Evolutionary conservation across 306 rosid species (phyloP).

Genomic region (Senna tora): DNA sequence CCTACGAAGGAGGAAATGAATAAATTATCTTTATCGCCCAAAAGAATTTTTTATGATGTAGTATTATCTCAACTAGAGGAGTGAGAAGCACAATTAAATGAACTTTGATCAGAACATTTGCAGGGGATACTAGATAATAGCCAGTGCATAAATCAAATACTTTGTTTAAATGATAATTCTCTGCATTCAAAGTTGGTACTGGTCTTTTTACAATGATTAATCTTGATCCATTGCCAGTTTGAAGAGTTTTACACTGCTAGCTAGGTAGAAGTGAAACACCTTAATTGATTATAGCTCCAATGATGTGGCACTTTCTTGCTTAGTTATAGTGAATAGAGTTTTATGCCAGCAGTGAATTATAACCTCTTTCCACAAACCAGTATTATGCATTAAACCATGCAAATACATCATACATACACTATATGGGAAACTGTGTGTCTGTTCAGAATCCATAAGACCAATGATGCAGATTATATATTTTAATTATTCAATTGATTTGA

Average conservation of each 20-base stretch:
- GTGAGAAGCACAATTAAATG: conserved; percentile 25
- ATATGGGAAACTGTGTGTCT: not conserved
- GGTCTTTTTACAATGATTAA: conserved; percentile 13
- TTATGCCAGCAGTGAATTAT: not conserved
- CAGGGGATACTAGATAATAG: conserved; percentile 10
- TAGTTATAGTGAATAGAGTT: not conserved
- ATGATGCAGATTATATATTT: no score
- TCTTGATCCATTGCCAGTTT: not conserved
- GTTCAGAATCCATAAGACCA: not conserved
- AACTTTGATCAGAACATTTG: conserved; percentile 25
- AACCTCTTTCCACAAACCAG: not conserved
- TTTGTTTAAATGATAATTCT: conserved; percentile 20
- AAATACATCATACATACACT: conserved; percentile 1
- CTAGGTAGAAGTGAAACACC: not conserved
- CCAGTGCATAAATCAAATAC: conserved; percentile 15
- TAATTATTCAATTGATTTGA: no score
- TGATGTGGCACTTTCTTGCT: not conserved
- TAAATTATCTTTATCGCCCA: conserved; percentile 1
- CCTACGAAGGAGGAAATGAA: conserved; percentile 24
- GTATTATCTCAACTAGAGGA: conserved; percentile 3
- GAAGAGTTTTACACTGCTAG: not conserved
- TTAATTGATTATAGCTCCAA: not conserved
- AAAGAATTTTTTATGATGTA: not conserved
- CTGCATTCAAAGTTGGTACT: conserved; percentile 25
- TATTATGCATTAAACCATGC: not conserved